phyloP scores from a whole-genome alignment of 2,329 filamentous ascomycete species.

The Tolypocladium tundrense region DNA sequence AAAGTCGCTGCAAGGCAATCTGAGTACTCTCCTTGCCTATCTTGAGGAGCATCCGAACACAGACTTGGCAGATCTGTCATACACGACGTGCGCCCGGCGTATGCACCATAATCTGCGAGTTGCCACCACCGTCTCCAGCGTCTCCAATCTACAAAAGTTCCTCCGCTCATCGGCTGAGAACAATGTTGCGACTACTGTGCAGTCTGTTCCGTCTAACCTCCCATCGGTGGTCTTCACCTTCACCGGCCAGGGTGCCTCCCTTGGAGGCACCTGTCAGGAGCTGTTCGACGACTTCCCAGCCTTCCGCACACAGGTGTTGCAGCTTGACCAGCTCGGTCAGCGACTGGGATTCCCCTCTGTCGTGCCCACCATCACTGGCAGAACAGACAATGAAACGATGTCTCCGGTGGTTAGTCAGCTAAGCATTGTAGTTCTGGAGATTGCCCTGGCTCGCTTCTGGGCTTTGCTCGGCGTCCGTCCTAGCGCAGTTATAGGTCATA shows the following conservation, averaged over 20 bases:
- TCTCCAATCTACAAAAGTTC: neutral
- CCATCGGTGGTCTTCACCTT: conserved; percentile 24
- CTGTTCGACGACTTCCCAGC: conserved; percentile 19
- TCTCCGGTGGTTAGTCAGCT: conserved; percentile 23
- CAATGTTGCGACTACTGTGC: neutral
- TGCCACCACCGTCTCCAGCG: neutral
- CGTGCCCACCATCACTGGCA: conserved; percentile 29
- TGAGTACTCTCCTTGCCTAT: too few species aligned
- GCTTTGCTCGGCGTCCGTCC: conserved; percentile 26
- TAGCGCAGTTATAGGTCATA: conserved; percentile 37
- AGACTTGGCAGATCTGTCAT: conserved; percentile 14
- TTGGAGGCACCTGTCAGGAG: conserved; percentile 19
- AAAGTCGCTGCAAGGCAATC: too few species aligned
- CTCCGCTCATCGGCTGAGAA: neutral
- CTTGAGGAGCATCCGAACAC: too few species aligned
- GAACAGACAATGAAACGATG: conserved; percentile 5
- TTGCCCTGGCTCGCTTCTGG: conserved; percentile 32
- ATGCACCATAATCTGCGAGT: conserved; percentile 9
- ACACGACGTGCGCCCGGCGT: conserved; percentile 24
- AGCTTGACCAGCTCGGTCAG: conserved; percentile 18
- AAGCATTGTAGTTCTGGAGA: conserved; percentile 25
- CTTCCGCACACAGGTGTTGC: conserved; percentile 22
- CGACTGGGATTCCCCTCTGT: conserved; percentile 28
- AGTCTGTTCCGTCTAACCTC: neutral
- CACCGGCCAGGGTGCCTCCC: conserved; percentile 32